A percentile compares a stretch with the other conserved stretches of the same genome.
Evolutionary conservation across 495 filamentous ascomycete genomes (phyloP).

Genomic region (Penicillium soppii): DNA sequence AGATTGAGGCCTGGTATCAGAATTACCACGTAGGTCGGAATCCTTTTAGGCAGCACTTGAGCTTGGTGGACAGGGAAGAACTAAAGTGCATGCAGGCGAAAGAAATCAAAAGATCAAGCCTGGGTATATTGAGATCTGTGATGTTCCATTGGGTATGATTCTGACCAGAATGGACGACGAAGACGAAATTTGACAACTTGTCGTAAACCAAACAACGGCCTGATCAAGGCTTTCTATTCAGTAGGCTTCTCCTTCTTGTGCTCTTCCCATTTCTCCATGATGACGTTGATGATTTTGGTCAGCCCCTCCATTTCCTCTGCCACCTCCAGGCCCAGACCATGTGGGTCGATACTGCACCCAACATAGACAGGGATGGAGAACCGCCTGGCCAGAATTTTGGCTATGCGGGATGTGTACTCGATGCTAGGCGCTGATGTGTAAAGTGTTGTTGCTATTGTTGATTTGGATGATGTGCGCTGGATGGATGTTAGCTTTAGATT

Average conservation of each 20-base stretch:
- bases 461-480: constrained; percentile 37
- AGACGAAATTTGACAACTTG: too few relatives aligned
- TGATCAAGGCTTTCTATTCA: not conserved
- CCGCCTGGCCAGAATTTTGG: constrained; percentile 75
- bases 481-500: constrained; percentile 8
- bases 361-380: constrained; percentile 76
- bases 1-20: too few relatives aligned
- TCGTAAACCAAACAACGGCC: not conserved
- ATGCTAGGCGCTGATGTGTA: constrained; percentile 71
- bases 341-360: constrained; percentile 62
- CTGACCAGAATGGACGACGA: not conserved
- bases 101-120: too few relatives aligned
- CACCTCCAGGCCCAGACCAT: constrained; percentile 69
- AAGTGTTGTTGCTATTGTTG: constrained; percentile 69
- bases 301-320: constrained; percentile 95
- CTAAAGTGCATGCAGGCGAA: too few relatives aligned
- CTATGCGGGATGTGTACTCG: constrained; percentile 82
- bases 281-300: constrained; percentile 64
- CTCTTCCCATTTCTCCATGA: constrained; percentile 42
- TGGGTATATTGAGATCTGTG: too few relatives aligned
- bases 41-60: too few relatives aligned
- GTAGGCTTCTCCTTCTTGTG: constrained; percentile 9
- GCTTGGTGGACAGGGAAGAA: too few relatives aligned
- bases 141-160: not conserved
- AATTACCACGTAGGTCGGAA: too few relatives aligned